These are phyloP conservation scores for Cyberlindnera misumaiensis DNA, from an alignment of 805 yeast genomes.

Conservation along the genomic window DNA sequence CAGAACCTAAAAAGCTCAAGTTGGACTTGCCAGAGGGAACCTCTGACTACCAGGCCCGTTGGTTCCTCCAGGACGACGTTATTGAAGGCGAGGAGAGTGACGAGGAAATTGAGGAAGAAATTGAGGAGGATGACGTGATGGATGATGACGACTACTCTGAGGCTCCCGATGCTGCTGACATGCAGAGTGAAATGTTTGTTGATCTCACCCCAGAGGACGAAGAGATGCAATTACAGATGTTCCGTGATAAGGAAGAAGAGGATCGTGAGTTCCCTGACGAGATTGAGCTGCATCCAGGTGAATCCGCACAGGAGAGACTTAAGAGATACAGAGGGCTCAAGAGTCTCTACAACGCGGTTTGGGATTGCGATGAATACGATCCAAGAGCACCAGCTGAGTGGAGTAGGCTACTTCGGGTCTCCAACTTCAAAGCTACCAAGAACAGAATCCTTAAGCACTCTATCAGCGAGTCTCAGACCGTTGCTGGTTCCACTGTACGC, in stretches of 20 bases:
- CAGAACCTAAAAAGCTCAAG: conserved; percentile 31
- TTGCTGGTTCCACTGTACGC: conserved; percentile 59
- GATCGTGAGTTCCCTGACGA: conserved; percentile 96
- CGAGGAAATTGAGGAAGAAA: conserved; percentile 22
- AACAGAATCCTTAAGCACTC: conserved; percentile 62
- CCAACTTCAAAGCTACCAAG: conserved; percentile 70
- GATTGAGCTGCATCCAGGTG: conserved; percentile 72
- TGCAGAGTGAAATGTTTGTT: conserved; percentile 51
- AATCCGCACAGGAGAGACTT: conserved; percentile 68
- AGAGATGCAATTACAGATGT: conserved; percentile 63
- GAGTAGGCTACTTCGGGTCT: conserved; percentile 65
- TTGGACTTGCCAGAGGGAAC: conserved; percentile 65
- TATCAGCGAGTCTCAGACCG: conserved; percentile 34
- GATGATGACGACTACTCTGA: conserved; percentile 28
- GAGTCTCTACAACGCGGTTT: conserved; percentile 67
- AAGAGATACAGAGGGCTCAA: conserved; percentile 82
- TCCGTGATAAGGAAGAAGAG: conserved; percentile 65
- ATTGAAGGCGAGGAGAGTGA: conserved; percentile 17
- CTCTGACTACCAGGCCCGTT: conserved; percentile 73
- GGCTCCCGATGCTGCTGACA: conserved; percentile 26
- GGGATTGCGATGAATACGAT: conserved; percentile 87
- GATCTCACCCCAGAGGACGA: conserved; percentile 82
- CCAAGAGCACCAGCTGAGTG: conserved; percentile 71
- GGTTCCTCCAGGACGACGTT: conserved; percentile 59
- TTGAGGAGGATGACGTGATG: conserved; percentile 20